A percentile compares a stretch with the other conserved stretches of the same genome.
phyloP scores from a whole-genome alignment of 331 rosid genomes.

The Cucumis variabilis region DNA sequence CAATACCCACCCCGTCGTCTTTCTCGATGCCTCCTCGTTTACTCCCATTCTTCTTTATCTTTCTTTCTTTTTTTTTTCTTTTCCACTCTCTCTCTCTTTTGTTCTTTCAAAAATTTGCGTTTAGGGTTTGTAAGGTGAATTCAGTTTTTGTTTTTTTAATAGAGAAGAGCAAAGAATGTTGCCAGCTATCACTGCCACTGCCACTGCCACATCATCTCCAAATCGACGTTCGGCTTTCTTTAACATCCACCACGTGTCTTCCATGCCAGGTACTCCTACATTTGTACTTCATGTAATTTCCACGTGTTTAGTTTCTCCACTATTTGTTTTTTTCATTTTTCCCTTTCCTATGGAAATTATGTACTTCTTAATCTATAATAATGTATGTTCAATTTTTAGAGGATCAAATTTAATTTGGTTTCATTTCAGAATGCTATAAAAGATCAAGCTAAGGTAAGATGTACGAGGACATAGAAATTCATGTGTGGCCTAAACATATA shows the following conservation, averaged over 20 bases:
- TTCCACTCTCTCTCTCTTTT: not conserved
- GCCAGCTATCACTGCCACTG: not conserved
- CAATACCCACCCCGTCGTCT: not conserved
- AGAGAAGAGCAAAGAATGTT: not conserved
- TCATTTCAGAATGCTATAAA: too few species aligned
- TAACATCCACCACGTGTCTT: too few species aligned
- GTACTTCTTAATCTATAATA: too few species aligned
- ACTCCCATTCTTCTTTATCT: not conserved
- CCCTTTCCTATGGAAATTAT: too few species aligned
- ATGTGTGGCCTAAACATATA: too few species aligned
- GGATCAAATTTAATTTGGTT: too few species aligned
- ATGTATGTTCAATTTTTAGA: too few species aligned
- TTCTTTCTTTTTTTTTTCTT: too few species aligned
- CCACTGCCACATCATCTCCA: not conserved
- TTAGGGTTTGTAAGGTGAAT: not conserved
- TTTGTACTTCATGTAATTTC: not conserved
- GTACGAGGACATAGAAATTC: too few species aligned
- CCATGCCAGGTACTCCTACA: not conserved
- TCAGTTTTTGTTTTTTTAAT: too few species aligned
- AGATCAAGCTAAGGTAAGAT: too few species aligned
- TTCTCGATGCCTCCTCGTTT: constrained; percentile 26
- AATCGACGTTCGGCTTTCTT: not conserved
- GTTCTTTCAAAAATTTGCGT: not conserved
- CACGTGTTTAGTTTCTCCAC: not conserved
- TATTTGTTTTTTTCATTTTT: too few species aligned